These are phyloP conservation scores for Botrytis aclada DNA, from an alignment of 2,329 filamentous ascomycete genomes.

Conservation along the genomic window DNA sequence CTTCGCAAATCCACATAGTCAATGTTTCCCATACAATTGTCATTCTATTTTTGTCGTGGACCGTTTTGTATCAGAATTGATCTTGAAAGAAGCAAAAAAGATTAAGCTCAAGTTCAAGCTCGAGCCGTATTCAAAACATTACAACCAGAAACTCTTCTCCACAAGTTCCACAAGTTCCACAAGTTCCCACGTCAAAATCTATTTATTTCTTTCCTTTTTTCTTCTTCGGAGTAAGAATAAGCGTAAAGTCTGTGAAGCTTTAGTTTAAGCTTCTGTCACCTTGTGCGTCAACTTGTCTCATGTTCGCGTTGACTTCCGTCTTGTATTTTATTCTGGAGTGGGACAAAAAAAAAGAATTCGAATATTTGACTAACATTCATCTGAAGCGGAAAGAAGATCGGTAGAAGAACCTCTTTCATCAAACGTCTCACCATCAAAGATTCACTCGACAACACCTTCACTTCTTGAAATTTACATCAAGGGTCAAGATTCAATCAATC, in stretches of 20 bases:
- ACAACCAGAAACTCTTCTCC: conserved; percentile 1
- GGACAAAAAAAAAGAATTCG: conserved; percentile 6
- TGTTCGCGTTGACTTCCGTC: conserved; percentile 25
- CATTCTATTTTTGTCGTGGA: background rate
- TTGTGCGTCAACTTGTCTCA: conserved; percentile 34
- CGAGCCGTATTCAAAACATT: background rate
- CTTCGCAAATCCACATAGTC: background rate
- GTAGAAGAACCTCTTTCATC: conserved; percentile 15
- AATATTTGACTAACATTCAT: conserved; percentile 33
- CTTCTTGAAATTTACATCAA: background rate
- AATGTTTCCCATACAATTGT: background rate
- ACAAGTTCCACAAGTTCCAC: background rate
- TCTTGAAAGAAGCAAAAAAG: background rate
- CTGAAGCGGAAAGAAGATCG: conserved; percentile 33
- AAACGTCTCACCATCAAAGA: conserved; percentile 27
- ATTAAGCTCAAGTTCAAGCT: background rate
- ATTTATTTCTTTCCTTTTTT: background rate
- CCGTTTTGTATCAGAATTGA: background rate
- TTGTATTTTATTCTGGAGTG: conserved; percentile 9
- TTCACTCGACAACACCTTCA: background rate
- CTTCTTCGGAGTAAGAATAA: background rate
- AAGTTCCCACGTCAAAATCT: background rate
- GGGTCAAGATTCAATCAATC: background rate
- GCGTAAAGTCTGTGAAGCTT: conserved; percentile 5
- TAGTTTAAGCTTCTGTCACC: conserved; percentile 35